phyloP scores from a whole-genome alignment of 306 rosid species.

The Bauhinia variegata region DNA sequence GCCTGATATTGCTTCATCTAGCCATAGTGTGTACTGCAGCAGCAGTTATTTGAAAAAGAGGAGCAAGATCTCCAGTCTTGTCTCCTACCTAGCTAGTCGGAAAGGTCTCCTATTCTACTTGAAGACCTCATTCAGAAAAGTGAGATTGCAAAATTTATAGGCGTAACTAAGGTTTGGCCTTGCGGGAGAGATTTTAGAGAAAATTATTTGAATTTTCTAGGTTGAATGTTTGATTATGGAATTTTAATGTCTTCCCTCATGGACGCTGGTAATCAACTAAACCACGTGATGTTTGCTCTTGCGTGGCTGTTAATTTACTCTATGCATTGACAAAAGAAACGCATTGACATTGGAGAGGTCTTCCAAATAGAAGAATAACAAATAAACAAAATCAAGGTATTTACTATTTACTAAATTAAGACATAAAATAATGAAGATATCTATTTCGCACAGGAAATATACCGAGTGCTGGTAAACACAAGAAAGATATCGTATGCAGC shows the following conservation, averaged over 20 bases:
- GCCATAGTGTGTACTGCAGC: background rate
- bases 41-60: background rate
- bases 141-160: background rate
- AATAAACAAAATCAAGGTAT: slow-evolving; percentile 7
- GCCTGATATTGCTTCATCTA: background rate
- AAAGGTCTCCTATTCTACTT: background rate
- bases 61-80: background rate
- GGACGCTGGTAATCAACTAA: background rate
- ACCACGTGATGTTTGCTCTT: background rate
- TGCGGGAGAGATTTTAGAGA: background rate
- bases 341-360: too few relatives aligned
- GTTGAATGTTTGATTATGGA: background rate
- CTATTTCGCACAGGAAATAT: slow-evolving; percentile 24
- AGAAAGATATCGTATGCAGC: slow-evolving; percentile 13
- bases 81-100: background rate
- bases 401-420: slow-evolving; percentile 17
- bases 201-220: background rate
- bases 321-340: too few relatives aligned
- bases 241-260: background rate
- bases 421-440: slow-evolving; percentile 10
- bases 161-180: background rate
- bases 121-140: background rate
- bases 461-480: slow-evolving; percentile 1
- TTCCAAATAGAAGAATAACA: background rate
- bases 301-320: background rate